Conservation (phyloP, 2,329 filamentous ascomycete species). For the Teratosphaeria nubilosa region DNA sequence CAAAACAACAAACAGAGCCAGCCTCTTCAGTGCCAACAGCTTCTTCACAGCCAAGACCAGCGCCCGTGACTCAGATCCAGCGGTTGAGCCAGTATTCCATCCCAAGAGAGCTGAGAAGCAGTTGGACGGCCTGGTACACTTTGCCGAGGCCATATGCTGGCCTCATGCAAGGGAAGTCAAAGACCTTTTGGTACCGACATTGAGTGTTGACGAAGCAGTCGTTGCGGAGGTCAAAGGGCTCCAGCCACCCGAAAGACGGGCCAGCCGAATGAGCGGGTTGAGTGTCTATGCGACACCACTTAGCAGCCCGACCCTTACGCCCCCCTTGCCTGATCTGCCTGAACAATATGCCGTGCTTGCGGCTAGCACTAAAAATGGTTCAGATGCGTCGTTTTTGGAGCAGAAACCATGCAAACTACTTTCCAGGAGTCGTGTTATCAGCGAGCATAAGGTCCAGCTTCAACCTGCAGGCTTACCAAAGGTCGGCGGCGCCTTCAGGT, state of each 20-base stretch:
- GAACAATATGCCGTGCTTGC: neutral
- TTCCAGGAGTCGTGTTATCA: slow-evolving; percentile 9
- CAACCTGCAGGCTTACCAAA: neutral
- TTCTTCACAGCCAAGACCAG: slow-evolving; percentile 16
- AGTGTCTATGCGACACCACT: slow-evolving; percentile 13
- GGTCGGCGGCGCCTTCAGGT: slow-evolving; percentile 6
- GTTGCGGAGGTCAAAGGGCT: neutral
- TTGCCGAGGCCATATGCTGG: slow-evolving; percentile 43
- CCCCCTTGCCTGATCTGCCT: neutral
- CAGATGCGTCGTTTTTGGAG: neutral
- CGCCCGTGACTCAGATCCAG: slow-evolving; percentile 3
- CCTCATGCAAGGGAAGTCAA: slow-evolving; percentile 25
- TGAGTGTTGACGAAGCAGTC: neutral
- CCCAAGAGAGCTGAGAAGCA: slow-evolving; percentile 33
- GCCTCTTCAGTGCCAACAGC: slow-evolving; percentile 16
- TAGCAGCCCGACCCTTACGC: slow-evolving; percentile 9
- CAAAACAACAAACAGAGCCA: slow-evolving; percentile 9
- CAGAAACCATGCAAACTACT: neutral
- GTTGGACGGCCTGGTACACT: slow-evolving; percentile 40
- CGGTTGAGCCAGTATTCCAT: slow-evolving; percentile 18
- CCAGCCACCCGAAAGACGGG: slow-evolving; percentile 1
- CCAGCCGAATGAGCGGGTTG: slow-evolving; percentile 7
- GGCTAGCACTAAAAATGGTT: neutral
- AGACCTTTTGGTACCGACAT: neutral
- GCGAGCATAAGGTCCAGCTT: slow-evolving; percentile 11